Conservation (phyloP, 805 yeast genomes). For the Candida pini region DNA sequence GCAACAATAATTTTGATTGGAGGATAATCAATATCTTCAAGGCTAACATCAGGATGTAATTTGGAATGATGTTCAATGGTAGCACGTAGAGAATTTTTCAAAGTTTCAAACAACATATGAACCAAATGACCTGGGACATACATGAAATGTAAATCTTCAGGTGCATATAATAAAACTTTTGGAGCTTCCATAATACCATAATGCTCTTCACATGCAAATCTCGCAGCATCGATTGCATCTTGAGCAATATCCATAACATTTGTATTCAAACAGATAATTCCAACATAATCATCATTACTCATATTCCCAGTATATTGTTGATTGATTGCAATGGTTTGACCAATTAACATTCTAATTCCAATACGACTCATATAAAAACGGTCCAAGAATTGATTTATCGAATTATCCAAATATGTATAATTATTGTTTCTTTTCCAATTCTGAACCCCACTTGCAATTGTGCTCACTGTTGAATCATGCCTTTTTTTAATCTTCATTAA, state of each 20-base stretch:
- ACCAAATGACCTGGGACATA: slow-evolving; percentile 90
- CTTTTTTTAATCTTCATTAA: slow-evolving; percentile 69
- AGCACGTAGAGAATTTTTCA: slow-evolving; percentile 83
- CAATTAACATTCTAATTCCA: slow-evolving; percentile 89
- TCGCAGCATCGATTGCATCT: slow-evolving; percentile 86
- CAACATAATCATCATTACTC: slow-evolving; percentile 67
- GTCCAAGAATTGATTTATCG: slow-evolving; percentile 78
- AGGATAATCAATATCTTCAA: slow-evolving; percentile 69
- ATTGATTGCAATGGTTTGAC: slow-evolving; percentile 81
- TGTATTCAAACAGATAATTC: slow-evolving; percentile 81
- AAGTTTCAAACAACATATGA: slow-evolving; percentile 85
- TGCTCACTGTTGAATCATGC: slow-evolving; percentile 90
- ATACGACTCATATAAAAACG: slow-evolving; percentile 85
- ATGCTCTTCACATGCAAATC: slow-evolving; percentile 87
- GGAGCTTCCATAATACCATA: slow-evolving; percentile 87
- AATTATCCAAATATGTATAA: slow-evolving; percentile 49
- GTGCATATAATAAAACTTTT: slow-evolving; percentile 70
- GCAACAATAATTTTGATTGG: slow-evolving; percentile 83
- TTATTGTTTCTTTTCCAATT: slow-evolving; percentile 70
- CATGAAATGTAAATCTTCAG: slow-evolving; percentile 73
- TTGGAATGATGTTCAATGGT: slow-evolving; percentile 77
- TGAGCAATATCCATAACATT: slow-evolving; percentile 78
- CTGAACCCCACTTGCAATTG: slow-evolving; percentile 87
- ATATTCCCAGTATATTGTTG: slow-evolving; percentile 29
- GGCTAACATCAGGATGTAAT: slow-evolving; percentile 39